Base-by-base conservation (phyloP, 2,329 filamentous ascomycete genomes). In the Scleromitrula shiraiana region DNA sequence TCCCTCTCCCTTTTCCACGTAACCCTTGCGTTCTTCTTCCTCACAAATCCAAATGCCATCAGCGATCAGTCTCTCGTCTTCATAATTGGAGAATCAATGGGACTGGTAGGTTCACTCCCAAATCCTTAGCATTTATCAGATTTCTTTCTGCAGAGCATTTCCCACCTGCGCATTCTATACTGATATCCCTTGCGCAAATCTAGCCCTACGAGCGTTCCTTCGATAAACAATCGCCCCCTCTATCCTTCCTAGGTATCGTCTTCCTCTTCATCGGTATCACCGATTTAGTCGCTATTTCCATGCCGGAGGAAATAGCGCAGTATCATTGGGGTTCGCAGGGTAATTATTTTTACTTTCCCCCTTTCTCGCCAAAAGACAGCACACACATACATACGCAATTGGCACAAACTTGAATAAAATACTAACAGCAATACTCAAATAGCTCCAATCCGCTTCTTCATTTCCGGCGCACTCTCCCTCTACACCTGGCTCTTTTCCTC, bases 1-100 rank as follows among this genome's bases (percentile, higher is more conserved):
- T 83, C 81, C 44, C 71, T 95, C 58, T 85, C 85, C 58, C 77
- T 95, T 64, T 88, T 93, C 71, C 87, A 95, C 69, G 68, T 95
- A 55, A 87, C 86, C 5, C 72, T 93, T 41, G 88, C 83, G 59
- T 89, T 83, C 68, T 88, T 93, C 71, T 84, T 96, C 69, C 74
- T 94, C 59, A 83, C 79, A 35, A 82, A 76, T 50, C 90, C 90
- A 5, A 69, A 71, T 52, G 74, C 77, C 36, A 74, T 96, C 59
- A 80, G 85, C 41, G 83, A 91, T 62, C 88, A 94, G 61, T 81
- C 83, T 44, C 66, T 95, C 19, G 86, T 95, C 40, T 87, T 80
- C 57, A 76, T 95, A 24, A 70, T 95, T 22, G 88, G 88, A 46
- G 85, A 94, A 66, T 80, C 86, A 45, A 86, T 94, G 80, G 80